Conservation (phyloP, 2,329 filamentous ascomycete species). For the Thielaviopsis punctulata region DNA sequence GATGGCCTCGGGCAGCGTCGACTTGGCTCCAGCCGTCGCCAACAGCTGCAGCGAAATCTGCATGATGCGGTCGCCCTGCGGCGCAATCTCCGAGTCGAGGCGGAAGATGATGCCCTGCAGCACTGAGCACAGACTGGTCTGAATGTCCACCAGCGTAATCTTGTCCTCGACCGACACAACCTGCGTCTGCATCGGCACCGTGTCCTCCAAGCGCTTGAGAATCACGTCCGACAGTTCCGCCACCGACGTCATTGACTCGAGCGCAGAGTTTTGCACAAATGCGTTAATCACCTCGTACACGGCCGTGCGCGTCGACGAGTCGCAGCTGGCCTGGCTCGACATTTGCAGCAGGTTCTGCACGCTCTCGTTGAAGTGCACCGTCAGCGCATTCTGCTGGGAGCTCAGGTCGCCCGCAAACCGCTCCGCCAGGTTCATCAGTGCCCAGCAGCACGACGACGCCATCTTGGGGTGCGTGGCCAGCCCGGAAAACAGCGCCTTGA, state of each 20-base stretch:
- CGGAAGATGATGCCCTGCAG: slow-evolving; percentile 81
- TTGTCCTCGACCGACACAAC: slow-evolving; percentile 95
- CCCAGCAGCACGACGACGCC: slow-evolving; percentile 97
- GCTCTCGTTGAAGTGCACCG: slow-evolving; percentile 83
- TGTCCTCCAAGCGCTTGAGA: slow-evolving; percentile 79
- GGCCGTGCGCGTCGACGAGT: slow-evolving; percentile 81
- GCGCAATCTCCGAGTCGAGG: slow-evolving; percentile 76
- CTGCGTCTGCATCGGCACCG: slow-evolving; percentile 74
- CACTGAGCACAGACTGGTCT: slow-evolving; percentile 85
- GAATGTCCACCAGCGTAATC: slow-evolving; percentile 92
- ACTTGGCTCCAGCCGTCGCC: slow-evolving; percentile 61
- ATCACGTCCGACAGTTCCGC: slow-evolving; percentile 74
- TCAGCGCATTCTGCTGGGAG: slow-evolving; percentile 62
- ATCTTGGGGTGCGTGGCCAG: slow-evolving; percentile 88
- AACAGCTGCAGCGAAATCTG: slow-evolving; percentile 69
- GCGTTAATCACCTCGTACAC: slow-evolving; percentile 94
- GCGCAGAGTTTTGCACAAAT: slow-evolving; percentile 80
- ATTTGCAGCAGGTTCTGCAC: slow-evolving; percentile 71
- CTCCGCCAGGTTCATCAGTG: slow-evolving; percentile 93
- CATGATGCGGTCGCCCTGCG: slow-evolving; percentile 90
- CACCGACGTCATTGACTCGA: slow-evolving; percentile 66
- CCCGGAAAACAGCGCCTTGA: slow-evolving; percentile 77
- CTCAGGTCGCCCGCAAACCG: slow-evolving; percentile 80
- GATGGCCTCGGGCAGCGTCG: slow-evolving; percentile 81
- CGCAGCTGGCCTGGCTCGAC: slow-evolving; percentile 65